These are phyloP conservation scores for Phialophora macrospora DNA, from an alignment of 2,329 filamentous ascomycete species.

Conservation along the genomic window DNA sequence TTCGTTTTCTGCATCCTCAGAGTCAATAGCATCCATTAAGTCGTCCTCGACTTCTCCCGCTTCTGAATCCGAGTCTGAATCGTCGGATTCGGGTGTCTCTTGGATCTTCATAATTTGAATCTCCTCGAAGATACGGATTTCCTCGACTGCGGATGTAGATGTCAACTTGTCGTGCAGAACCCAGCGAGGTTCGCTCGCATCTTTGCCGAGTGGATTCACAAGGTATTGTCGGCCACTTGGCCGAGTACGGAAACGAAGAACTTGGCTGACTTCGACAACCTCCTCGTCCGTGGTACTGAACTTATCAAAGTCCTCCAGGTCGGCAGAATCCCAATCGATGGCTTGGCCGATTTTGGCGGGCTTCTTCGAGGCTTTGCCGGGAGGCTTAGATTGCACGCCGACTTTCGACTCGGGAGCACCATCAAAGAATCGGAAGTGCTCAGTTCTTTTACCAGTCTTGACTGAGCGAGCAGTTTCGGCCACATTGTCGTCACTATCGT, in stretches of 20 bases:
- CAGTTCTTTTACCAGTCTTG: slow-evolving; percentile 41
- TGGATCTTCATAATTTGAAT: slow-evolving; percentile 40
- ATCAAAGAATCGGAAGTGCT: slow-evolving; percentile 37
- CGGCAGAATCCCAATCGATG: slow-evolving; percentile 51
- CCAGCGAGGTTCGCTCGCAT: slow-evolving; percentile 57
- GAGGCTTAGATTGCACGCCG: slow-evolving; percentile 38
- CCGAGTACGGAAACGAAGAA: slow-evolving; percentile 54
- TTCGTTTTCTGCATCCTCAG: slow-evolving; percentile 47
- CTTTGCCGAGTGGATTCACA: slow-evolving; percentile 54
- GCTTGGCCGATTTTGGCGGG: slow-evolving; percentile 25
- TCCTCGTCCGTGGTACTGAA: slow-evolving; percentile 57
- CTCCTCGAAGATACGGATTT: slow-evolving; percentile 45
- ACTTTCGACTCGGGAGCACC: slow-evolving; percentile 52
- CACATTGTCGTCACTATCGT: slow-evolving; percentile 35
- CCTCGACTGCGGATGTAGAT: slow-evolving; percentile 40
- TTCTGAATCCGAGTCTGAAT: slow-evolving; percentile 42
- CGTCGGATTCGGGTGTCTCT: slow-evolving; percentile 38
- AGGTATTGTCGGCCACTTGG: slow-evolving; percentile 57
- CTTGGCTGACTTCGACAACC: slow-evolving; percentile 47
- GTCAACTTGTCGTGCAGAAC: slow-evolving; percentile 46
- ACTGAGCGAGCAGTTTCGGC: slow-evolving; percentile 43
- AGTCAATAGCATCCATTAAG: slow-evolving; percentile 48
- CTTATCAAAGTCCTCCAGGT: slow-evolving; percentile 55
- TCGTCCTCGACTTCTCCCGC: slow-evolving; percentile 42
- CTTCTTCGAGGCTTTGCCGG: slow-evolving; percentile 19